phyloP scores from a whole-genome alignment of 2,329 filamentous ascomycete species.

The Allantophomopsis lycopodina region DNA sequence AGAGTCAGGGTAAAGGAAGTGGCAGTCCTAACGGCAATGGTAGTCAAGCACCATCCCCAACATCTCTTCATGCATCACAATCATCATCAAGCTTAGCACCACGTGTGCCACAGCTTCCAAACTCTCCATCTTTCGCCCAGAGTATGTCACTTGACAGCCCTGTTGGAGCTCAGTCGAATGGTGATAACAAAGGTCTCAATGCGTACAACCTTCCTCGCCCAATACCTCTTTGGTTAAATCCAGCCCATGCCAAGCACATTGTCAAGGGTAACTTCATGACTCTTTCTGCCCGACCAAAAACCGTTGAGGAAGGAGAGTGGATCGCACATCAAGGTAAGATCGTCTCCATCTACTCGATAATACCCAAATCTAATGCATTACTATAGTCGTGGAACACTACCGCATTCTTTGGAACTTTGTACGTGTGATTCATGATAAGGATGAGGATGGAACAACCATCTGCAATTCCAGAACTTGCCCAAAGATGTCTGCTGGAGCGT shows the following conservation, averaged over 20 bases:
- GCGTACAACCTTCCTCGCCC: constrained; percentile 52
- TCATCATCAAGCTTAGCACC: constrained; percentile 38
- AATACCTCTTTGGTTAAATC: constrained; percentile 62
- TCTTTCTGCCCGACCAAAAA: constrained; percentile 80
- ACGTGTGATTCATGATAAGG: constrained; percentile 74
- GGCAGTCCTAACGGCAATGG: constrained; percentile 29
- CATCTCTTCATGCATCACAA: constrained; percentile 31
- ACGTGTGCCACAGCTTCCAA: constrained; percentile 46
- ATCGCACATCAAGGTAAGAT: constrained; percentile 78
- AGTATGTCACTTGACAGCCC: constrained; percentile 55
- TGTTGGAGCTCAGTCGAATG: constrained; percentile 4
- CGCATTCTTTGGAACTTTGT: constrained; percentile 82
- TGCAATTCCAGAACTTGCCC: constrained; percentile 79
- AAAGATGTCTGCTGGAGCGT: constrained; percentile 90
- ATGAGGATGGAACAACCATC: constrained; percentile 62
- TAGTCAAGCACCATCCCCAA: constrained; percentile 32
- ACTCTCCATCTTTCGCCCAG: constrained; percentile 49
- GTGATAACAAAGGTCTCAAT: constrained; percentile 40
- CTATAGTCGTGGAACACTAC: constrained; percentile 79
- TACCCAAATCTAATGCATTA: constrained; percentile 8
- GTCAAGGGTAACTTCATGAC: constrained; percentile 98
- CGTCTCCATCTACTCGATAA: not conserved
- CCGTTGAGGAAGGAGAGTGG: constrained; percentile 91
- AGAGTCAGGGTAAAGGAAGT: constrained; percentile 36
- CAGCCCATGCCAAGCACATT: constrained; percentile 68